phyloP scores from a whole-genome alignment of 2,329 filamentous ascomycete species.

The Pleomassaria siparia region DNA sequence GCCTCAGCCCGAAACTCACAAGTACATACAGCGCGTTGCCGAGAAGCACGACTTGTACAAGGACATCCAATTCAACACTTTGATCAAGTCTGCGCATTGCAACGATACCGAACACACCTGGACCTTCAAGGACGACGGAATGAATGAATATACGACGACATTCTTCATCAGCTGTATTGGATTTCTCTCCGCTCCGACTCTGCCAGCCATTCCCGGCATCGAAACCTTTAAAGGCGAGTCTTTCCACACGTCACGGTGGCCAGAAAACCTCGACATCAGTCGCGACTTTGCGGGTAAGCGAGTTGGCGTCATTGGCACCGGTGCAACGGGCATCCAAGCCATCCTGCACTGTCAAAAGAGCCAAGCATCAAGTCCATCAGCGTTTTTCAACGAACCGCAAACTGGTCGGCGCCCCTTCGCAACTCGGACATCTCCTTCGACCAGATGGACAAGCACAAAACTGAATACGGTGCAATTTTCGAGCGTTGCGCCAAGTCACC shows the following conservation, averaged over 20 bases:
- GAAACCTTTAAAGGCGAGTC: conserved; percentile 58
- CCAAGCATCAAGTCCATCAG: conserved; percentile 7
- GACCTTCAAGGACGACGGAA: conserved; percentile 6
- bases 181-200: conserved; percentile 14
- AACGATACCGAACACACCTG: conserved; percentile 8
- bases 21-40: conserved; percentile 30
- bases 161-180: conserved; percentile 9
- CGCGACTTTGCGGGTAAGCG: conserved; percentile 45
- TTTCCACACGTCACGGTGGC: conserved; percentile 60
- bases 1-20: conserved; percentile 35
- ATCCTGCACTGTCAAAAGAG: conserved; percentile 14
- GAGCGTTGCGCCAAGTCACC: conserved; percentile 12
- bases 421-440: conserved; percentile 34
- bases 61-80: conserved; percentile 55
- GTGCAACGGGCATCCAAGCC: conserved; percentile 62
- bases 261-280: conserved; percentile 49
- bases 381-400: conserved; percentile 60
- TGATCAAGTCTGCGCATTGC: conserved; percentile 45
- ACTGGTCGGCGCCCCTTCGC: conserved; percentile 59
- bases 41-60: conserved; percentile 50
- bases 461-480: conserved; percentile 37
- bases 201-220: conserved; percentile 46
- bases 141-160: not conserved
- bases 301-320: conserved; percentile 63
- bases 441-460: conserved; percentile 34